phyloP scores from a whole-genome alignment of 495 filamentous ascomycete genomes.

The Talaromyces thailandensis region DNA sequence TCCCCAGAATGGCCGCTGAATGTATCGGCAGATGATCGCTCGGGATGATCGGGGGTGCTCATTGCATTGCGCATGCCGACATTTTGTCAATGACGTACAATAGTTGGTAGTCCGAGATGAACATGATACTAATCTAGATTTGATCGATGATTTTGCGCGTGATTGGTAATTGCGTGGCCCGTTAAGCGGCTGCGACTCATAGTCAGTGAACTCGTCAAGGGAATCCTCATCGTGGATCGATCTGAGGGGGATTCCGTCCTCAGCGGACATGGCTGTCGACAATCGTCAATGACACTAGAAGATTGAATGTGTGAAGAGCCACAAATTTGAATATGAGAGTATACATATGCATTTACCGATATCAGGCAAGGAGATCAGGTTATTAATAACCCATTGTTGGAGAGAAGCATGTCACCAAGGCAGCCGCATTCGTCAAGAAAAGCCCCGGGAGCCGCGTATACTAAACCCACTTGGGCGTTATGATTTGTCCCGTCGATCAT shows the following conservation, averaged over 20 bases:
- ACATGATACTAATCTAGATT: neutral
- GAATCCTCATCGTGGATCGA: neutral
- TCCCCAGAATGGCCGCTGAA: neutral
- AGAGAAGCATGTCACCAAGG: neutral
- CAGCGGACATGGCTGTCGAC: neutral
- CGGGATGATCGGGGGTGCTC: neutral
- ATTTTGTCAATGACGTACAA: neutral
- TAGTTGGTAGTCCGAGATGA: neutral
- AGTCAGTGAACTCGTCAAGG: neutral
- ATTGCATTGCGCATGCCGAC: slow-evolving; percentile 1
- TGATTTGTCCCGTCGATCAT: neutral
- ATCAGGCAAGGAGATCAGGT: neutral
- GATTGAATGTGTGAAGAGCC: neutral
- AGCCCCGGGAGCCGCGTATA: neutral
- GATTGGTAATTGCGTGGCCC: neutral
- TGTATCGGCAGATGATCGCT: neutral
- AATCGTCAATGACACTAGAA: neutral
- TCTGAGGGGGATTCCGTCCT: neutral
- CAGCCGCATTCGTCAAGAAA: neutral
- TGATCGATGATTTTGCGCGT: no score
- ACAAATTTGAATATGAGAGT: neutral
- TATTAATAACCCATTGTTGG: neutral
- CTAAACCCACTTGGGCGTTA: neutral
- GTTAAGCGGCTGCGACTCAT: neutral
- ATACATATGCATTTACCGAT: neutral